phyloP scores from a whole-genome alignment of 2,329 filamentous ascomycete genomes.

The Zymoseptoria passerinii region DNA sequence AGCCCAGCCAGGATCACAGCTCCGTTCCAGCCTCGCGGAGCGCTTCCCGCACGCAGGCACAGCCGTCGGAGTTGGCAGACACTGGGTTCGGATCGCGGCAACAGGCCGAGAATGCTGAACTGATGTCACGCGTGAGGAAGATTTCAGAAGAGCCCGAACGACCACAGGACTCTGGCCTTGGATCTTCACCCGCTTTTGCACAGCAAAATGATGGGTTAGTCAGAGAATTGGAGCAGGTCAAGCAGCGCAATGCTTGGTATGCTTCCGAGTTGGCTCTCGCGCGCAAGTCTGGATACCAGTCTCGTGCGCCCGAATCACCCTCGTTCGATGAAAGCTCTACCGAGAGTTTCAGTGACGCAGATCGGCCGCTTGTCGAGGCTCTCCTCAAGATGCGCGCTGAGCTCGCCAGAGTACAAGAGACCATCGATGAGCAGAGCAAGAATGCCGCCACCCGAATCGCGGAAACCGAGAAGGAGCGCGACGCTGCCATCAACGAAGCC shows the following conservation, averaged over 20 bases:
- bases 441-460: constrained; percentile 82
- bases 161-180: constrained; percentile 54
- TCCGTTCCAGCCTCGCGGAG: constrained; percentile 13
- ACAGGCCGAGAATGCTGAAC: constrained; percentile 19
- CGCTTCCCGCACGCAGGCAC: constrained; percentile 8
- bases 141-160: constrained; percentile 34
- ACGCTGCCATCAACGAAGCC: constrained; percentile 88
- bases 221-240: constrained; percentile 77
- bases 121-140: constrained; percentile 21
- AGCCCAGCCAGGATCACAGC: constrained; percentile 23
- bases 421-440: constrained; percentile 80
- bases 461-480: constrained; percentile 88
- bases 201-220: constrained; percentile 64
- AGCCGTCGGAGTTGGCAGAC: constrained; percentile 25
- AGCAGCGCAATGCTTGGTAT: constrained; percentile 92
- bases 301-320: constrained; percentile 50
- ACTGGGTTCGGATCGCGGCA: constrained; percentile 18
- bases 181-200: constrained; percentile 52
- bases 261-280: constrained; percentile 89
- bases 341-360: constrained; percentile 82
- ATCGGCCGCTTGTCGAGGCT: constrained; percentile 84
- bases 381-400: constrained; percentile 86
- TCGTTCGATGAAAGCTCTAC: constrained; percentile 66
- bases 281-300: constrained; percentile 76
- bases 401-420: constrained; percentile 77